These are phyloP conservation scores for Peterozyma toletana DNA, from an alignment of 805 yeast species.

Conservation along the genomic window DNA sequence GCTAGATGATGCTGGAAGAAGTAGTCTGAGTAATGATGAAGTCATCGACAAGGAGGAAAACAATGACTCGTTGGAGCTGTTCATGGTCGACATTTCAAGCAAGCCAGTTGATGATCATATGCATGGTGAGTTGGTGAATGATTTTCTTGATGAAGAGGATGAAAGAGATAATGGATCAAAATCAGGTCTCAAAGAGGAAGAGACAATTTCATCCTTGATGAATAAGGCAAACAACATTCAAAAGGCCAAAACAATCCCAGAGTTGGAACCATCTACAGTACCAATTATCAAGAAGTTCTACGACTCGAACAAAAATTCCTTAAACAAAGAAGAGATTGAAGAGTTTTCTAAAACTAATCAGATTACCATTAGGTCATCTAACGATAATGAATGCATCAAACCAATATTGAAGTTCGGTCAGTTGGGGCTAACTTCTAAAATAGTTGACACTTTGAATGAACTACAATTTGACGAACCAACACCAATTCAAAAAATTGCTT, in stretches of 20 bases:
- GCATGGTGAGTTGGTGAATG: slow-evolving; percentile 7
- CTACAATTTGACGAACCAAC: slow-evolving; percentile 62
- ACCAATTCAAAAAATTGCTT: slow-evolving; percentile 83
- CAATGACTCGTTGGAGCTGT: slow-evolving; percentile 40
- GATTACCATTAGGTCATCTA: slow-evolving; percentile 40
- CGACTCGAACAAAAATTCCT: slow-evolving; percentile 43
- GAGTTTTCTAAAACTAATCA: slow-evolving; percentile 52
- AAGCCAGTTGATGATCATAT: slow-evolving; percentile 7
- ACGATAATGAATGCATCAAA: slow-evolving; percentile 46
- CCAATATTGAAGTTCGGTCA: slow-evolving; percentile 80
- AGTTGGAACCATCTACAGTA: slow-evolving; percentile 36
- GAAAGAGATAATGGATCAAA: slow-evolving; percentile 16
- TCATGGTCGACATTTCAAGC: slow-evolving; percentile 24
- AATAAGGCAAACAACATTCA: slow-evolving; percentile 34
- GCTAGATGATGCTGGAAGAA: not conserved
- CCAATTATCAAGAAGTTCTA: slow-evolving; percentile 60
- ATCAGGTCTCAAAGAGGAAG: slow-evolving; percentile 13
- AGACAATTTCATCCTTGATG: slow-evolving; percentile 27
- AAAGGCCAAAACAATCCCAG: slow-evolving; percentile 39
- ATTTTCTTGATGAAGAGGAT: slow-evolving; percentile 24
- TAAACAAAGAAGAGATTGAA: slow-evolving; percentile 50
- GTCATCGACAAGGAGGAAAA: slow-evolving; percentile 16
- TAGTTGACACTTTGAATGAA: slow-evolving; percentile 44
- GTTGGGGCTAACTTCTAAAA: slow-evolving; percentile 62
- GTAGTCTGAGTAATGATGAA: not conserved